Percentiles rank a stretch among this genome's conserved stretches.
Evolutionary conservation across 768 basidiomycete genomes (phyloP).

Genomic region (Podaxis sp.): DNA sequence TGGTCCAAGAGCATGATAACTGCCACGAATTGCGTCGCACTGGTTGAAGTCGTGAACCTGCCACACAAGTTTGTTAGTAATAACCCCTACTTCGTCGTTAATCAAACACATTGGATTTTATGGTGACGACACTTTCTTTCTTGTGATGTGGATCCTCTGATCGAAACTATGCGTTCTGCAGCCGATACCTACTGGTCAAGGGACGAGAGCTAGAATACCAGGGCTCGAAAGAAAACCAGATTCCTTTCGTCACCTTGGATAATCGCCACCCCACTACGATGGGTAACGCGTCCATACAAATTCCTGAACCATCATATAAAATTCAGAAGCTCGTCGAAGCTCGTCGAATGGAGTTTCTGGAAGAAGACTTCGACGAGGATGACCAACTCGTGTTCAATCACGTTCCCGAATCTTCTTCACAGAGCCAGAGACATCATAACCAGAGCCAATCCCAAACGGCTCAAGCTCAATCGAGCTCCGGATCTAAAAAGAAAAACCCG

Average conservation of each 20-base stretch:
- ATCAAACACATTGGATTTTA: slow-evolving; percentile 69
- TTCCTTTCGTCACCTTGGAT: slow-evolving; percentile 50
- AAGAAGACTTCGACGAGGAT: slow-evolving; percentile 48
- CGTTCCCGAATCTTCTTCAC: slow-evolving; percentile 19
- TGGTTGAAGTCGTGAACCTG: slow-evolving; percentile 68
- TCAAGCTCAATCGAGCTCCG: slow-evolving; percentile 17
- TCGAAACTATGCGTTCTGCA: slow-evolving; percentile 21
- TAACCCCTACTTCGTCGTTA: slow-evolving; percentile 56
- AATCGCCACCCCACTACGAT: slow-evolving; percentile 45
- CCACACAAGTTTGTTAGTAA: slow-evolving; percentile 53
- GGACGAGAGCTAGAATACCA: slow-evolving; percentile 19
- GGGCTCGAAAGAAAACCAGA: slow-evolving; percentile 8
- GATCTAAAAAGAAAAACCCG: slow-evolving; percentile 21
- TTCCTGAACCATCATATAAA: slow-evolving; percentile 60
- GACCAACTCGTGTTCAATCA: slow-evolving; percentile 46
- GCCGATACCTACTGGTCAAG: slow-evolving; percentile 64
- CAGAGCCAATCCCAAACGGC: neutral
- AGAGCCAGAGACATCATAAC: slow-evolving; percentile 13
- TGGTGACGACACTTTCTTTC: slow-evolving; percentile 40
- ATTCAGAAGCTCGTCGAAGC: slow-evolving; percentile 47
- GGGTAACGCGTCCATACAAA: slow-evolving; percentile 35
- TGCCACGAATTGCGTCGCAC: slow-evolving; percentile 51
- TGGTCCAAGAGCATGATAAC: slow-evolving; percentile 55
- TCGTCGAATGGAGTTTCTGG: slow-evolving; percentile 38
- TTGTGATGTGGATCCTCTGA: neutral